Base-by-base conservation (phyloP, 2,329 filamentous ascomycete species). In the Penicillium griseofulvum region DNA sequence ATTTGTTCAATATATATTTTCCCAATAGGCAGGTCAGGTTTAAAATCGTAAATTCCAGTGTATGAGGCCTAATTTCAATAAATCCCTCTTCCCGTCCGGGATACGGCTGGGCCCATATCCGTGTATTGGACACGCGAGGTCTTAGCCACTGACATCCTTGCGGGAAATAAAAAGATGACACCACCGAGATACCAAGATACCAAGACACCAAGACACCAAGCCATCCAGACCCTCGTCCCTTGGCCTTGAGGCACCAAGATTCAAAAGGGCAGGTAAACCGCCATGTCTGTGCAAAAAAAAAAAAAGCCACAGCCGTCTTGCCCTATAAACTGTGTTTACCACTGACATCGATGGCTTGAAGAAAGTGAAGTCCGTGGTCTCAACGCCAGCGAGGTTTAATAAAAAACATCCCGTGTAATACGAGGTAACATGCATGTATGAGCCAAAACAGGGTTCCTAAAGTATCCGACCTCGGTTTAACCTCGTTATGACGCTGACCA, bases 301-400 rank as follows among this genome's bases (percentile, higher is more conserved):
- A 45, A 28, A 28, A 34, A 54, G 52, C 52, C 52, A 54, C 45
- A 54, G 16, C 39, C 38, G 22, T 44, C 12, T 54, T 54, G n/a
- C 16, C 11, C 26, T 33, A 2, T 24, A 39, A 24, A 14, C 5
- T 24, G 16, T 17, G 6, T 17, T n/a, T 34, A 50, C 28, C 37
- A 56, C 28, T 60, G 57, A 60, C 59, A 60, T 62, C 55, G 55
- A 62, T 58, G 58, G 59, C 59, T 46, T 44, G 31, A 24, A 47
- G 19, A 33, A 16, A 28, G 11, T 48, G 33, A 39, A 33, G 19
- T 16, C 16, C 19, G 33, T 22, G 14, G 47, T 39, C 26, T n/a
- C 41, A 48, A 26, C 42, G 33, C 50, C 42, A 6, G 42, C 42
- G 50, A 52, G 42, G 50, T 37, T 29, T 26, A 38, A 47, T 39